phyloP scores from a whole-genome alignment of 1,139 yeast genomes.

The Candida tunisiensis region DNA sequence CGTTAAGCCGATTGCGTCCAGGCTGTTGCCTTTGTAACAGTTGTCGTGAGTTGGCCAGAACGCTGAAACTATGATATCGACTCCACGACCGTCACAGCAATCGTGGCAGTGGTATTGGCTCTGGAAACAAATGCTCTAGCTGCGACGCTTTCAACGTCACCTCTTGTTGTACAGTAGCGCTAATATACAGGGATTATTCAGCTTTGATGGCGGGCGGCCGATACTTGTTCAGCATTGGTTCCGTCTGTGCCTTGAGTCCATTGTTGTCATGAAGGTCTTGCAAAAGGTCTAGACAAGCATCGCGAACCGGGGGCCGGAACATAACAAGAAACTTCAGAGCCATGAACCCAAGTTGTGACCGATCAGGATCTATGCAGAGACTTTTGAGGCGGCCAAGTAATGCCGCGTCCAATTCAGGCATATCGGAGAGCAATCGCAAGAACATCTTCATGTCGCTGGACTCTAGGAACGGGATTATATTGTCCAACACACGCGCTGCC shows the following conservation, averaged over 20 bases:
- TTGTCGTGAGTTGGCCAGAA: too few relatives aligned
- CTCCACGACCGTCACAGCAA: too few relatives aligned
- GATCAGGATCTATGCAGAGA: conserved; percentile 71
- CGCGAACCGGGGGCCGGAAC: conserved; percentile 78
- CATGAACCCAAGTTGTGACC: conserved; percentile 61
- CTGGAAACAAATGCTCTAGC: too few relatives aligned
- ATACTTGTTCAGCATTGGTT: conserved; percentile 34
- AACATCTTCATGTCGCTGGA: conserved; percentile 63
- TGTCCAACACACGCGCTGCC: conserved; percentile 59
- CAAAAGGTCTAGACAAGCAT: conserved; percentile 47
- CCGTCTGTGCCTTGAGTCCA: conserved; percentile 39
- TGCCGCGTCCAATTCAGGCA: conserved; percentile 53
- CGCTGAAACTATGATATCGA: too few relatives aligned
- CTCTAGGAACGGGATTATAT: conserved; percentile 72
- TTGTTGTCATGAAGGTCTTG: conserved; percentile 38
- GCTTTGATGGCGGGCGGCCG: conserved; percentile 9
- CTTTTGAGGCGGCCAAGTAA: conserved; percentile 52
- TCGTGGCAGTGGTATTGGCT: too few relatives aligned
- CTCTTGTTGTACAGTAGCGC: too few relatives aligned
- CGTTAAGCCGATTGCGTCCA: too few relatives aligned
- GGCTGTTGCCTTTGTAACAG: too few relatives aligned
- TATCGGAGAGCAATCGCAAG: conserved; percentile 66
- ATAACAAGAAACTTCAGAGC: conserved; percentile 67
- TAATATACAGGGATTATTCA: too few relatives aligned
- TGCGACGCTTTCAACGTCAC: too few relatives aligned